Base-by-base conservation (phyloP, 1,284 basidiomycete genomes). In the Moesziomyces sp. region DNA sequence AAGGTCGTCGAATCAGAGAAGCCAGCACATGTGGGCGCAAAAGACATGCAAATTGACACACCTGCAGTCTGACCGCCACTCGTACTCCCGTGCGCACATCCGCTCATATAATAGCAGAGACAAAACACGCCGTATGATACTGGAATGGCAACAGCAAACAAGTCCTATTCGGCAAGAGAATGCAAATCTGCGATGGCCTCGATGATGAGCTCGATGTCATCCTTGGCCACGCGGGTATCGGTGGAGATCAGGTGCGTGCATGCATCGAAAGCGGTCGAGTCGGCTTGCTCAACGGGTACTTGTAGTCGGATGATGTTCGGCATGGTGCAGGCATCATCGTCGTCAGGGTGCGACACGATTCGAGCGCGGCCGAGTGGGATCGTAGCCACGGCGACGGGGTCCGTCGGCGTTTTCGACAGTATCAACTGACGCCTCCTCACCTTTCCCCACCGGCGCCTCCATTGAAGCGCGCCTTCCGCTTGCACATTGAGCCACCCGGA, bases 401-500 rank as follows among this genome's bases (percentile, higher is more conserved):
- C 65, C 43, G 54, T 59, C 4, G 52, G 10, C 1, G 58, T 48
- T 26, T 49, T 52, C 5, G 19, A 55, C n/a, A 68, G 30, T 10
- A 26, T 24, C 30, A 68, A 46, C 8, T 46, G 43, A 3, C 7
- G 14, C 11, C 52, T 34, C 3, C 26, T 23, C 26, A 67, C 54
- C 18, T 26, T 8, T 26, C 59, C 56, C 64, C 64, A 67, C 11
- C 64, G 64, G 18, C 58, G 46, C 28, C 45, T 58, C 58, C 58
- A 53, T 6, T 56, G 58, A 11, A 56, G 38, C 13, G 48, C 44
- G 4, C 53, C 64, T 5, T 52, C 58, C 3, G 28, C 19, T 16
- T 67, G 64, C 16, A 67, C 16, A 35, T 60, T 60, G 16, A 67
- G 53, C 58, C 58, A 67, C 18, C 64, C 64, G 5, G 49, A 46